Conservation (phyloP, 2,329 filamentous ascomycete species). For the Pseudogymnoascus sp. region DNA sequence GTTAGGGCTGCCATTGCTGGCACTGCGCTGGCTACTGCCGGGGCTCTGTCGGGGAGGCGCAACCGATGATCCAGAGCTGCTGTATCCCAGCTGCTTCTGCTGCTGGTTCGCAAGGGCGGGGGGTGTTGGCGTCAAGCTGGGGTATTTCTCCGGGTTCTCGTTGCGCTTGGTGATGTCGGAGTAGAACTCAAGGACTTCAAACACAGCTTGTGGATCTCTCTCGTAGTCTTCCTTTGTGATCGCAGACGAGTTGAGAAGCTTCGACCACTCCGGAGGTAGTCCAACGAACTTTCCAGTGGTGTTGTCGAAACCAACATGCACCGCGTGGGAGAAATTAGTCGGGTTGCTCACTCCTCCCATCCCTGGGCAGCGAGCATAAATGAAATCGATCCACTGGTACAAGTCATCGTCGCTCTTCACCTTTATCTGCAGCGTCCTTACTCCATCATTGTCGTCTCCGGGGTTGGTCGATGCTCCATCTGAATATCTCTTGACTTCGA, state of each 20-base stretch:
- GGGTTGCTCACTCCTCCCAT: conserved; percentile 98
- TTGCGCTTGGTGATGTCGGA: conserved; percentile 72
- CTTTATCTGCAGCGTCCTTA: conserved; percentile 80
- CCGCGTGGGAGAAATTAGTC: conserved; percentile 94
- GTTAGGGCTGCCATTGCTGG: conserved; percentile 27
- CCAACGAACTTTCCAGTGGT: conserved; percentile 93
- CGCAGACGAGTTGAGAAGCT: conserved; percentile 87
- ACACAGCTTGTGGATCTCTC: conserved; percentile 82
- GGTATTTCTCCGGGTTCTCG: conserved; percentile 62
- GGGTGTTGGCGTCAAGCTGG: conserved; percentile 62
- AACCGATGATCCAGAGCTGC: conserved; percentile 45
- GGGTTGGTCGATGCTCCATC: conserved; percentile 64
- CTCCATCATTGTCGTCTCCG: conserved; percentile 60
- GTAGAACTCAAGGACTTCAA: conserved; percentile 79
- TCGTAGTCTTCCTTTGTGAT: conserved; percentile 99
- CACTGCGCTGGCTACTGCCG: conserved; percentile 36
- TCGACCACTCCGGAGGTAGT: conserved; percentile 92
- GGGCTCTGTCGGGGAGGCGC: conserved; percentile 63
- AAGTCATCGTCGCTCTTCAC: conserved; percentile 95
- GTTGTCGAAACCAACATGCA: conserved; percentile 96
- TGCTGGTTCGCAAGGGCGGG: conserved; percentile 44
- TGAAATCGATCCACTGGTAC: conserved; percentile 98
- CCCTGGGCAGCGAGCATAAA: conserved; percentile 91
- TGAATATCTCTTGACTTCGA: conserved; percentile 78
- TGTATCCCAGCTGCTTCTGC: conserved; percentile 58